Evolutionary conservation across 2,329 filamentous ascomycete genomes (phyloP).

Genomic region (Xylaria sp.): DNA sequence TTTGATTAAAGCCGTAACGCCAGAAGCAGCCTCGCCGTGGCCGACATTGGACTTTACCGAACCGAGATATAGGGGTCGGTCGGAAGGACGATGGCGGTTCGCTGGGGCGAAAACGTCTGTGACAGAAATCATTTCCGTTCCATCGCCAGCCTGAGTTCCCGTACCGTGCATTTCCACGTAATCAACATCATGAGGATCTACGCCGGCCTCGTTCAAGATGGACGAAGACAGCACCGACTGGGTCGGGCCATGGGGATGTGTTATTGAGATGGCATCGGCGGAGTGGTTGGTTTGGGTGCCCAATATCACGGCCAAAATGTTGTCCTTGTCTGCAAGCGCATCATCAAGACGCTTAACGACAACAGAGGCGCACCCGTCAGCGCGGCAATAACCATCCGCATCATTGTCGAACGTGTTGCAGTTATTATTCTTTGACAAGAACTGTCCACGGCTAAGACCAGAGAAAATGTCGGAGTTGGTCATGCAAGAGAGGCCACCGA

Average conservation of each 20-base stretch:
- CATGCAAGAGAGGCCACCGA: conserved; percentile 81
- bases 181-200: conserved; percentile 80
- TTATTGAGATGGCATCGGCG: conserved; percentile 83
- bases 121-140: conserved; percentile 83
- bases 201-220: conserved; percentile 76
- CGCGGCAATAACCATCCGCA: conserved; percentile 85
- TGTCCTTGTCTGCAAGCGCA: conserved; percentile 80
- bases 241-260: conserved; percentile 80
- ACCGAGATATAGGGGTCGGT: conserved; percentile 70
- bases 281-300: conserved; percentile 84
- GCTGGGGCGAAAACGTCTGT: conserved; percentile 64
- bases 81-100: conserved; percentile 56
- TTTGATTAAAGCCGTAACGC: conserved; percentile 71
- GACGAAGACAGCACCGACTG: conserved; percentile 77
- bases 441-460: conserved; percentile 79
- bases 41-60: conserved; percentile 73
- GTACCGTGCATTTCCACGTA: conserved; percentile 94
- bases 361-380: conserved; percentile 78
- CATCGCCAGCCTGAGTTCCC: conserved; percentile 86
- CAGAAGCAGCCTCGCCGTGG: conserved; percentile 71
- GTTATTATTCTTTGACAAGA: conserved; percentile 78
- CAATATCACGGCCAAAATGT: conserved; percentile 78
- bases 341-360: conserved; percentile 84
- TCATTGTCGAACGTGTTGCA: conserved; percentile 85
- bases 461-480: conserved; percentile 85